Conservation (phyloP, 805 yeast genomes). For the Yueomyces sinensis region DNA sequence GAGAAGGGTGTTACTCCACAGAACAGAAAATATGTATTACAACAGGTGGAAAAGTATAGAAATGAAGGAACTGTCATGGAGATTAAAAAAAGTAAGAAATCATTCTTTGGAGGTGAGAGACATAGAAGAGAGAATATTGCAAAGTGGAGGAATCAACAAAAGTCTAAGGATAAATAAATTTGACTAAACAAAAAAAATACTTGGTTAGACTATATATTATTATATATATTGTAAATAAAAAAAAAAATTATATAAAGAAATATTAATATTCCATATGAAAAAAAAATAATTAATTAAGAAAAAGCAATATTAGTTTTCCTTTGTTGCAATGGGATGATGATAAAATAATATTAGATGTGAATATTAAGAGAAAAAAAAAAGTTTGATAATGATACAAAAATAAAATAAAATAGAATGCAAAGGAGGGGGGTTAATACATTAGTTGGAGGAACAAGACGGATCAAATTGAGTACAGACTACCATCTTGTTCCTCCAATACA, state of each 20-base stretch:
- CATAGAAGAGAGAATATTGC: conserved; percentile 56
- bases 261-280: background rate
- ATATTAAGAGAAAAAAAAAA: too few species aligned
- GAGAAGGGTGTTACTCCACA: conserved; percentile 63
- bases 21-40: conserved; percentile 58
- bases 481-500: conserved; percentile 60
- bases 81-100: conserved; percentile 56
- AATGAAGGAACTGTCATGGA: conserved; percentile 43
- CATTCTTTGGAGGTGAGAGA: conserved; percentile 76
- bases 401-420: too few species aligned
- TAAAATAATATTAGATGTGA: too few species aligned
- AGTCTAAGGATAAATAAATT: conserved; percentile 30
- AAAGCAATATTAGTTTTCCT: background rate
- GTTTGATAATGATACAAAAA: too few species aligned
- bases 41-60: conserved; percentile 57
- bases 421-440: background rate
- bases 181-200: too few species aligned
- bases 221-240: background rate
- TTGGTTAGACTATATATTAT: background rate
- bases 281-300: too few species aligned
- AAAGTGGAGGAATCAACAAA: conserved; percentile 25
- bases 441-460: background rate
- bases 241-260: too few species aligned
- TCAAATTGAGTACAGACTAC: conserved; percentile 53
- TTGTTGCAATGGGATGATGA: background rate